A percentile compares a stretch with the other conserved stretches of the same genome.
These are phyloP conservation scores for Fusarium agapanthi DNA, from an alignment of 2,329 filamentous ascomycete species.

Conservation along the genomic window DNA sequence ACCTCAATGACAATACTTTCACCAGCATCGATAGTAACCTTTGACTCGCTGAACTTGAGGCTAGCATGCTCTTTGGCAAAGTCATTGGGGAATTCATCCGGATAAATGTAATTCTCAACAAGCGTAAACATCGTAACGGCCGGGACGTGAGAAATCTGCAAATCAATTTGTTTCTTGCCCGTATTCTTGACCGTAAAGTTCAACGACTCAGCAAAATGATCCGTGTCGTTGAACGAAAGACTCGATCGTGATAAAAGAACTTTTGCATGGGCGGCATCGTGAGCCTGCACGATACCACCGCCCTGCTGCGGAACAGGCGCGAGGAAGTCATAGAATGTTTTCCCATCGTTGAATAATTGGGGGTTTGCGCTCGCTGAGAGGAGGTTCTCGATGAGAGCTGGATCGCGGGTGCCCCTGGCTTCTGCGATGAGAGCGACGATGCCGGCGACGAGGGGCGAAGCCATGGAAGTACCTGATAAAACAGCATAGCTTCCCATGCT, in stretches of 20 bases:
- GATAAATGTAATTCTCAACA: conserved; percentile 45
- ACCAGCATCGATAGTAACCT: conserved; percentile 54
- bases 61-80: conserved; percentile 53
- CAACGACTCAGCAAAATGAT: conserved; percentile 58
- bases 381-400: conserved; percentile 58
- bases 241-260: conserved; percentile 63
- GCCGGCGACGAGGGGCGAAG: conserved; percentile 64
- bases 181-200: conserved; percentile 67
- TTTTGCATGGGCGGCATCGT: conserved; percentile 64
- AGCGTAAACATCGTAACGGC: conserved; percentile 64
- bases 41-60: conserved; percentile 52
- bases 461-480: conserved; percentile 68
- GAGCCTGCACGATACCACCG: conserved; percentile 66
- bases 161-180: conserved; percentile 58
- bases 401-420: conserved; percentile 60
- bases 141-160: conserved; percentile 59
- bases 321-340: conserved; percentile 48
- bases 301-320: conserved; percentile 70
- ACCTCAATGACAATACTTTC: conserved; percentile 58
- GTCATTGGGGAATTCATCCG: conserved; percentile 57
- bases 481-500: conserved; percentile 59
- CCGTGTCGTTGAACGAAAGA: conserved; percentile 71
- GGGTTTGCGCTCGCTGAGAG: conserved; percentile 61
- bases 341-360: conserved; percentile 57
- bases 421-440: conserved; percentile 63